A percentile compares a stretch with the other conserved stretches of the same genome.
These are phyloP conservation scores for Diaporthe sp. DNA, from an alignment of 2,329 filamentous ascomycete genomes.

Conservation along the genomic window DNA sequence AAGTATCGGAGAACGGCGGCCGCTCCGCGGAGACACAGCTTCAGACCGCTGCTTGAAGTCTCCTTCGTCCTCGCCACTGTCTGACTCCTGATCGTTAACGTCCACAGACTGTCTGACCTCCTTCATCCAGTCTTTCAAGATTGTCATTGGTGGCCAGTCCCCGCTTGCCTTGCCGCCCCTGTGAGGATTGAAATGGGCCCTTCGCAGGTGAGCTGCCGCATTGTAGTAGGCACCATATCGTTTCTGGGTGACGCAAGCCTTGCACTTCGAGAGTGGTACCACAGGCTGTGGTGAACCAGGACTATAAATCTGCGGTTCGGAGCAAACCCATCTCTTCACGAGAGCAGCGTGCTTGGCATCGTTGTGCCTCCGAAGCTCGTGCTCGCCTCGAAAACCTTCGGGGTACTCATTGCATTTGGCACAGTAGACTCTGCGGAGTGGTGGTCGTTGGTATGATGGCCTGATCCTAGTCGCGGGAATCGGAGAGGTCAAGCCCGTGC, in stretches of 20 bases:
- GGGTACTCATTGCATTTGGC: slow-evolving; percentile 83
- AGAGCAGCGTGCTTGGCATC: slow-evolving; percentile 69
- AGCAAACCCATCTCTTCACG: slow-evolving; percentile 69
- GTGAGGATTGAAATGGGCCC: slow-evolving; percentile 69
- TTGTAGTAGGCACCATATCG: slow-evolving; percentile 72
- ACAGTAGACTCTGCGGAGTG: slow-evolving; percentile 81
- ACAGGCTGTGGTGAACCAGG: slow-evolving; percentile 59
- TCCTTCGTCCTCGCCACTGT: slow-evolving; percentile 65
- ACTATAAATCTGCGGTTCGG: slow-evolving; percentile 58
- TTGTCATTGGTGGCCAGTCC: slow-evolving; percentile 70
- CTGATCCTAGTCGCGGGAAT: slow-evolving; percentile 54
- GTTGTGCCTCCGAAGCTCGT: slow-evolving; percentile 81
- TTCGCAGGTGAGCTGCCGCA: slow-evolving; percentile 68
- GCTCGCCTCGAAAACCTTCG: slow-evolving; percentile 90
- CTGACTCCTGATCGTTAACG: slow-evolving; percentile 60
- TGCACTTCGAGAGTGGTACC: slow-evolving; percentile 67
- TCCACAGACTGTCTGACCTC: slow-evolving; percentile 66
- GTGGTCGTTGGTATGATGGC: slow-evolving; percentile 64
- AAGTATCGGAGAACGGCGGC: slow-evolving; percentile 43
- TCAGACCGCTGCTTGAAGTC: slow-evolving; percentile 50
- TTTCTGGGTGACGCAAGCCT: slow-evolving; percentile 68
- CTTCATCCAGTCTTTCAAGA: slow-evolving; percentile 72
- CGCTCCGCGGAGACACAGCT: slow-evolving; percentile 43
- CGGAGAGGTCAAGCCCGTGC: slow-evolving; percentile 58
- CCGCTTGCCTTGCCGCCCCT: slow-evolving; percentile 68